Base-by-base conservation (phyloP, 2,329 filamentous ascomycete species). In the Phialophora verrucosa region DNA sequence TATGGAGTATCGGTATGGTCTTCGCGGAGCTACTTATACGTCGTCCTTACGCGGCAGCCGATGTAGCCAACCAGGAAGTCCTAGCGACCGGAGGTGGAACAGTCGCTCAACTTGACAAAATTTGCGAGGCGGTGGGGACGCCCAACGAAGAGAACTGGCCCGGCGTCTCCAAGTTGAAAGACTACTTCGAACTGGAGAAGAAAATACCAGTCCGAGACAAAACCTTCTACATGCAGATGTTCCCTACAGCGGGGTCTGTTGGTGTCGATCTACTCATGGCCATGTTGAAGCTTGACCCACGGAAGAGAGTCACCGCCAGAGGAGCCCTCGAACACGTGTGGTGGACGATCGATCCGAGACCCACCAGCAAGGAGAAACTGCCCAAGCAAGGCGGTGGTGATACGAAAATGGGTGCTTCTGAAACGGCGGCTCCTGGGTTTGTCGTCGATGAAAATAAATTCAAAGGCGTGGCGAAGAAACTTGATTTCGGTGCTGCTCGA, bases 81-180 rank as follows among this genome's bases (percentile, higher is more conserved):
- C 60, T 69, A 35, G 64, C 64, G 25, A 66, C 65, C 12, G 64
- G 65, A 25, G 66, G 66, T n/a, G 69, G 67, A 38, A 70, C 67
- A 5, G 84, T 98, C 69, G 88, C 94, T 74, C 93, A 97, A 81
- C 86, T 98, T 71, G 85, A 87, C 65, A 85, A 94, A 72, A 96
- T 98, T 70, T 92, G 90, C 76, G 88, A 92, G 74, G 88, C 89
- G 62, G 88, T 98, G 70, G 95, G 95, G 65, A 96, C 93, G 0
- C 95, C 95, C 0, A 95, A 88, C 4, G 95, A 99, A 76, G 91
- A 95, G 17, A 94, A 93, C 76, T 99, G 95, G 95, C 93, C 95
- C 0, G 94, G 94, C 31, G 93, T 99, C 7, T 88, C 88, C 4
- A 88, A 88, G 69, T 83, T 99, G 11, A 88, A 89, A 14, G 90